Percentiles rank a stretch among this genome's conserved stretches.
Conservation (phyloP, 2,329 filamentous ascomycete genomes). For the Exserohilum rostratum region DNA sequence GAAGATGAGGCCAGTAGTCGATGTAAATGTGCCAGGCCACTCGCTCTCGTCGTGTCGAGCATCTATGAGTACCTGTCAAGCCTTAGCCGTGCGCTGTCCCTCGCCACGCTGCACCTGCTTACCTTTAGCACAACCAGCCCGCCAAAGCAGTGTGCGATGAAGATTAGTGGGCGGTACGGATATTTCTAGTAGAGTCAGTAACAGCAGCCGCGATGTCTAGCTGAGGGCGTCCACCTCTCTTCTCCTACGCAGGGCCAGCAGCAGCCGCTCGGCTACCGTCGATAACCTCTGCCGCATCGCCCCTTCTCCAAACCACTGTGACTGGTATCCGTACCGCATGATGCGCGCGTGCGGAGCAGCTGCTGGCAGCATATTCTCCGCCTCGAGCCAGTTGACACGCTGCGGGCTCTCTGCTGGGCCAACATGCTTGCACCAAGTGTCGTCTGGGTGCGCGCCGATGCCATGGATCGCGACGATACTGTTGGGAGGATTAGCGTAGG, state of each 20-base stretch:
- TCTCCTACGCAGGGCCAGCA: slow-evolving; percentile 21
- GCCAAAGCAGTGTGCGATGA: slow-evolving; percentile 35
- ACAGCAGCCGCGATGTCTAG: not conserved
- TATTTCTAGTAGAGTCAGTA: slow-evolving; percentile 16
- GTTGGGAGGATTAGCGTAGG: slow-evolving; percentile 2
- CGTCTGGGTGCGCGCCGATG: slow-evolving; percentile 36
- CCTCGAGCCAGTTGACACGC: slow-evolving; percentile 35
- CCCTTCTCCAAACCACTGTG: slow-evolving; percentile 33
- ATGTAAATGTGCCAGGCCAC: slow-evolving; percentile 28
- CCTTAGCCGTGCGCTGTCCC: not conserved
- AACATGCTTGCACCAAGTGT: slow-evolving; percentile 29
- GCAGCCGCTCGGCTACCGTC: slow-evolving; percentile 26
- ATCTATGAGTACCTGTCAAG: slow-evolving; percentile 23
- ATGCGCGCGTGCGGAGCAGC: slow-evolving; percentile 32
- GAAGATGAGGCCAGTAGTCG: slow-evolving; percentile 28
- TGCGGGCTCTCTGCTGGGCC: slow-evolving; percentile 18
- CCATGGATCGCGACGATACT: slow-evolving; percentile 39
- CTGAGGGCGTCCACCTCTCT: slow-evolving; percentile 21
- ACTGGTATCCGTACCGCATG: slow-evolving; percentile 39
- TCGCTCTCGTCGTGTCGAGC: slow-evolving; percentile 16
- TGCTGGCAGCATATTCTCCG: slow-evolving; percentile 29
- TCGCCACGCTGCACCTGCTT: not conserved
- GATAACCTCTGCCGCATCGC: slow-evolving; percentile 28
- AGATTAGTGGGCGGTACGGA: slow-evolving; percentile 29
- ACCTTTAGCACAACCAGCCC: slow-evolving; percentile 35